Percentiles rank a stretch among this genome's conserved stretches.
phyloP scores from a whole-genome alignment of 176 grass and related monocot genomes.

The bread wheat (Triticum aestivum) region IWGSC_CS_RefSeq_v2.1 NC_057796.1:179665-180164 shows the following conservation, averaged over 20 bases:
- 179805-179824: no score
- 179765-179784: no score
- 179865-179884: no score
- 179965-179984: conserved; percentile 89
- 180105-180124: neutral
- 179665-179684: no score
- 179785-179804: no score
- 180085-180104: conserved; percentile 32
- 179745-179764: no score
- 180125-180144: neutral
- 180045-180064: conserved; percentile 61
- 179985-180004: conserved; percentile 92
- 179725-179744: no score
- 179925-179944: conserved; percentile 83
- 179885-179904: neutral
- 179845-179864: no score
- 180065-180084: conserved; percentile 65
- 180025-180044: conserved; percentile 58
- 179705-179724: no score
- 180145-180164: conserved; percentile 2
- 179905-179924: neutral
- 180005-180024: conserved; percentile 87
- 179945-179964: conserved; percentile 90
- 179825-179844: no score
- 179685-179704: no score